Evolutionary conservation across 148 eudicot genomes (phyloP).

Genomic region (Amaranthus palmeri): DNA sequence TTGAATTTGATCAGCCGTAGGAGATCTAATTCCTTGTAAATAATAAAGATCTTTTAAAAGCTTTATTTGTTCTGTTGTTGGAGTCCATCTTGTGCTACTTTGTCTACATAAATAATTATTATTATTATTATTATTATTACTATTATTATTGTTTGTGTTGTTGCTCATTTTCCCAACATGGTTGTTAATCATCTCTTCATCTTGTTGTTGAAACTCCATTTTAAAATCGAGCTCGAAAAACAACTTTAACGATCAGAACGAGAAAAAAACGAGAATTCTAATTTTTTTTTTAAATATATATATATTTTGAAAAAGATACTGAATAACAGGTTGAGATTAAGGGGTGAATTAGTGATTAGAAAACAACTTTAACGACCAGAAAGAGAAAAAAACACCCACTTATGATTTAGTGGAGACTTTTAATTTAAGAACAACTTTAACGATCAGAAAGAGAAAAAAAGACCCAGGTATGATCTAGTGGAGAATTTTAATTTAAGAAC

Average conservation of each 20-base stretch:
- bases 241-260: conserved; percentile 4
- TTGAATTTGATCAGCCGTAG: conserved; percentile 86
- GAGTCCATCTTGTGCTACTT: conserved; percentile 83
- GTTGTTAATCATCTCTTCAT: conserved; percentile 18
- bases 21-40: conserved; percentile 84
- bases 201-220: conserved; percentile 50
- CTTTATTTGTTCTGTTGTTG: conserved; percentile 90
- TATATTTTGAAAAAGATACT: neutral
- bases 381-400: too few relatives aligned
- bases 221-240: neutral
- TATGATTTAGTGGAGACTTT: too few relatives aligned
- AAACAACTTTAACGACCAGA: too few relatives aligned
- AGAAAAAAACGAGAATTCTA: neutral
- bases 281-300: neutral
- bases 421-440: too few relatives aligned
- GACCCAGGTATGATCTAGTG: too few relatives aligned
- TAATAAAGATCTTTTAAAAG: conserved; percentile 93
- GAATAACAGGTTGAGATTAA: too few relatives aligned
- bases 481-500: too few relatives aligned
- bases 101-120: conserved; percentile 58
- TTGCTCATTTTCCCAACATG: conserved; percentile 22
- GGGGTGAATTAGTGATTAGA: too few relatives aligned
- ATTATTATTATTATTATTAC: neutral
- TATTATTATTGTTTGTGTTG: neutral
- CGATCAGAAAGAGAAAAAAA: too few relatives aligned